A percentile compares a stretch with the other conserved stretches of the same genome.
Evolutionary conservation across 306 rosid genomes (phyloP).

Genomic region (Astragalus glycyphyllos): DNA sequence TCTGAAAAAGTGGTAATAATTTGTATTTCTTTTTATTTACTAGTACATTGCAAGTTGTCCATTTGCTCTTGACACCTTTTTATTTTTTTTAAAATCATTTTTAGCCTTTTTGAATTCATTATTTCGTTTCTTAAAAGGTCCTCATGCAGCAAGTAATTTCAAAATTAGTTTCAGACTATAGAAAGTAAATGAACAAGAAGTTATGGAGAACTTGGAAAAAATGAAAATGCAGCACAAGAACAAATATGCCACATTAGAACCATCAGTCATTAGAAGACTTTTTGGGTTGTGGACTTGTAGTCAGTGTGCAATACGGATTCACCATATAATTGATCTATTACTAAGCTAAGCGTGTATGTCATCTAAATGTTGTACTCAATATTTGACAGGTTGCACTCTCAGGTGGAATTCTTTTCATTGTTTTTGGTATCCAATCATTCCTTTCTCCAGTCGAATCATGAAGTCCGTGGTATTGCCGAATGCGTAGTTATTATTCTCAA

Average conservation of each 20-base stretch:
- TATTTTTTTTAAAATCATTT: not conserved
- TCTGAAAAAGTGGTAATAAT: constrained; percentile 82
- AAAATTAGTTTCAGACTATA: constrained; percentile 9
- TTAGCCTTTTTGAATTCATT: constrained; percentile 10
- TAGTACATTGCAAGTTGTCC: constrained; percentile 1
- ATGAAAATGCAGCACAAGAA: constrained; percentile 6
- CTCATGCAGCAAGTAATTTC: constrained; percentile 11
- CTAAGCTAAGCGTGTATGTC: constrained; percentile 31
- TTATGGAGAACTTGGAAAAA: constrained; percentile 13
- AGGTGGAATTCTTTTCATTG: constrained; percentile 84
- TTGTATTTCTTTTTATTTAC: constrained; percentile 11
- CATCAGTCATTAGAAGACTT: not conserved
- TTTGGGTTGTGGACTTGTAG: not conserved
- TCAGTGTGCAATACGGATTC: constrained; percentile 10
- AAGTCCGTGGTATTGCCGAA: constrained; percentile 44
- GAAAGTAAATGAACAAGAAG: constrained; percentile 16
- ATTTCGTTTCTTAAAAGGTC: not conserved
- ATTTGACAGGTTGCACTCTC: constrained; percentile 79
- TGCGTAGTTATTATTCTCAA: constrained; percentile 55
- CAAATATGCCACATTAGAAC: constrained; percentile 4
- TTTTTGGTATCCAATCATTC: constrained; percentile 89
- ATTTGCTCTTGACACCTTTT: constrained; percentile 5
- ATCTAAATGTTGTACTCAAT: constrained; percentile 37
- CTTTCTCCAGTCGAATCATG: constrained; percentile 65
- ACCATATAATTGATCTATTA: not conserved